A percentile compares a stretch with the other conserved stretches of the same genome.
Conservation (phyloP, 306 rosid genomes). For the Castanopsis chinensis region DNA sequence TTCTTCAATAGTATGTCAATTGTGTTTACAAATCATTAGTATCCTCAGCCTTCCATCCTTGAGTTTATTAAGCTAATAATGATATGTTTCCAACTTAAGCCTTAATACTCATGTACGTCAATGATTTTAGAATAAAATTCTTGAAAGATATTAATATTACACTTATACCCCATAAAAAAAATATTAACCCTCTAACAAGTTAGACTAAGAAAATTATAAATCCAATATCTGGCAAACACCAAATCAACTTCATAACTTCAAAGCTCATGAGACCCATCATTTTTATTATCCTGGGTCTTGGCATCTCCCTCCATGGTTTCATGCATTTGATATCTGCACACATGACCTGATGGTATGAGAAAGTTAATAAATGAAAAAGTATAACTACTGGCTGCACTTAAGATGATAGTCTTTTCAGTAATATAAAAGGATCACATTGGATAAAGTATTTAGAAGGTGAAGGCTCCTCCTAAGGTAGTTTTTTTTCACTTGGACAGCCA, state of each 20-base stretch:
- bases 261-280: background rate
- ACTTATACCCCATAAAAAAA: too few relatives aligned
- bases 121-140: background rate
- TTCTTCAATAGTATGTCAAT: background rate
- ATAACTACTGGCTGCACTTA: background rate
- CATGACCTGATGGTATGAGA: background rate
- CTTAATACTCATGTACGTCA: background rate
- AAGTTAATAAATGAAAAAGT: background rate
- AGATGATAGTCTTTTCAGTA: background rate
- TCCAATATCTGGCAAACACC: background rate
- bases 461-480: too few relatives aligned
- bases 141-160: background rate
- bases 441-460: too few relatives aligned
- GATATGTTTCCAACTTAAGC: background rate
- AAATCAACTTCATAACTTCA: background rate
- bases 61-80: background rate
- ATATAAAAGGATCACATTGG: background rate
- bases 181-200: background rate
- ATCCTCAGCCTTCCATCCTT: background rate
- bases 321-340: background rate
- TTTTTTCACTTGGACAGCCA: too few relatives aligned
- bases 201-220: background rate
- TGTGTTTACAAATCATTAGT: background rate
- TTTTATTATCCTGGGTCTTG: background rate
- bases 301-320: background rate